Base-by-base conservation (phyloP, 352 stramenopile species). In the Pythium volutum region DNA sequence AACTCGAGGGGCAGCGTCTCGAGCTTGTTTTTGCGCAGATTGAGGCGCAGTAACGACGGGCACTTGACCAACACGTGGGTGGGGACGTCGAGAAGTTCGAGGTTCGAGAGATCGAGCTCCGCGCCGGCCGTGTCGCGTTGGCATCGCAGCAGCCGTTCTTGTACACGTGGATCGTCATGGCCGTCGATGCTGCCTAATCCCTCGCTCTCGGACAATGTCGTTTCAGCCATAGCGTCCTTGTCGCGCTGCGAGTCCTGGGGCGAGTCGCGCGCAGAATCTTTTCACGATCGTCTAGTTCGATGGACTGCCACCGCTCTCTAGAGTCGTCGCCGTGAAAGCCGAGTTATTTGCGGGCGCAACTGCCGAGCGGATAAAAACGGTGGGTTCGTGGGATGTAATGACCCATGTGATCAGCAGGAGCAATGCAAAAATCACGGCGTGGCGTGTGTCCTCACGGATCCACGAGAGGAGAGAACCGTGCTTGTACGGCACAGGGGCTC, bases 381-480 rank as follows among this genome's bases (percentile, higher is more conserved):
- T 47, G 2, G 39, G 49, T 18, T 64, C 31, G 53, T 75, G 72
- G 4, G 74, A 64, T 4, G 72, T 77, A 23, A 77, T 76, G 8
- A 92, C 66, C 65, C 78, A 93, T 45, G 89, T 64, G 27, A 93
- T 75, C 10, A 87, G 26, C 29, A 71, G 46, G n/a, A 91, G 47
- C 47, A 90, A 65, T 4, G 75, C 51, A 10, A 73, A 55, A 53
- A 93, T 89, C 23, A 87, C 47, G 11, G 74, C 72, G 46, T 93
- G 81, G n/a, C 81, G 77, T 38, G 75, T 48, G 62, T 93, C 84
- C 55, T 91, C 81, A 12, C 69, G 59, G 48, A 90, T 59, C 84
- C 84, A 93, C 2, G 73, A 72, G 16, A 91, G 53, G 25, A 93
- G 57, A 9, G 84, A 93, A 9, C 76, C 84, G 20, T 84, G 75